Conservation (phyloP, 177 flowering plant genomes). For the Vitis hybrid region DNA sequence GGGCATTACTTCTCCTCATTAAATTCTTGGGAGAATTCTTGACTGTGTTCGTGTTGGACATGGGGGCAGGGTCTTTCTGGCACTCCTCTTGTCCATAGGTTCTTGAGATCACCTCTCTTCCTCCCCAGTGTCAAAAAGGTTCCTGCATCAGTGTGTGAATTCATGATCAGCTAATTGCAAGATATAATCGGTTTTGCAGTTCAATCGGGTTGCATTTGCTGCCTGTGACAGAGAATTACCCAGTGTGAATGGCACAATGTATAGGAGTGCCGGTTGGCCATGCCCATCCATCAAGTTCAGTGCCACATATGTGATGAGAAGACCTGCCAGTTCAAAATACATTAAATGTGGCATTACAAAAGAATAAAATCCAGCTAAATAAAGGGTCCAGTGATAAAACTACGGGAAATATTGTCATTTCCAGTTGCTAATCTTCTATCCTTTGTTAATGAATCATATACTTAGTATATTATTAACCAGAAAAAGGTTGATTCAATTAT, state of each 20-base stretch:
- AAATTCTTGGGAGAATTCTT: neutral
- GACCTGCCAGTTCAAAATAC: slow-evolving; percentile 49
- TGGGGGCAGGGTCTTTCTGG: slow-evolving; percentile 55
- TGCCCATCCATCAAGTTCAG: slow-evolving; percentile 94
- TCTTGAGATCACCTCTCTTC: slow-evolving; percentile 50
- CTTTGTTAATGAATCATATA: too few species aligned
- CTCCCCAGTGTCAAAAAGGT: slow-evolving; percentile 49
- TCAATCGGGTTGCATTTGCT: neutral
- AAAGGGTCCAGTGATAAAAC: too few species aligned
- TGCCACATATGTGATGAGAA: slow-evolving; percentile 84
- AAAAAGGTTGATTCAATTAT: neutral
- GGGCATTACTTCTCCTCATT: too few species aligned
- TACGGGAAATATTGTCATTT: too few species aligned
- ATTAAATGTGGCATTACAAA: too few species aligned
- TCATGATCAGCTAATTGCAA: neutral
- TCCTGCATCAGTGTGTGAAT: slow-evolving; percentile 33
- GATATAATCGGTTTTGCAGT: neutral
- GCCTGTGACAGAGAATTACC: slow-evolving; percentile 37
- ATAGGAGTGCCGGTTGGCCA: slow-evolving; percentile 93
- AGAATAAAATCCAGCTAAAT: neutral
- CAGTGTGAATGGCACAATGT: slow-evolving; percentile 87
- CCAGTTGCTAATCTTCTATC: too few species aligned
- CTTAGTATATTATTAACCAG: too few species aligned
- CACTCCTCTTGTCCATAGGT: slow-evolving; percentile 53
- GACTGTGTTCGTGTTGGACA: slow-evolving; percentile 28